Conservation (phyloP, 2,329 filamentous ascomycete genomes). For the Diaporthe velutina region DNA sequence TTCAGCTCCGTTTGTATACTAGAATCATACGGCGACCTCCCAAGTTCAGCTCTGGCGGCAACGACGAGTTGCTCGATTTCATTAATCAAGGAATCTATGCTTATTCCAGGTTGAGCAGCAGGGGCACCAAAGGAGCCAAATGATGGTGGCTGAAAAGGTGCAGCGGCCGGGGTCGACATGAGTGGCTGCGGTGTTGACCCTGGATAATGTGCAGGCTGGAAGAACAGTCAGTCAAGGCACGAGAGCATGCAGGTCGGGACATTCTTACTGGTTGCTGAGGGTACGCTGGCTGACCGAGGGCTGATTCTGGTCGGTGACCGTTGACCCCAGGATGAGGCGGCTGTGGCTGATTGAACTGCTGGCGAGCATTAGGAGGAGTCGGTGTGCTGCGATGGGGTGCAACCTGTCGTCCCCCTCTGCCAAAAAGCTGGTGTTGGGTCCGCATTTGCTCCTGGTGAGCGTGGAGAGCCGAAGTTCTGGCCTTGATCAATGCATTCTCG, state of each 20-base stretch:
- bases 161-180: slow-evolving; percentile 51
- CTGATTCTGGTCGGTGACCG: slow-evolving; percentile 43
- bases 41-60: slow-evolving; percentile 79
- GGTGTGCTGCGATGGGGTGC: slow-evolving; percentile 77
- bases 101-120: slow-evolving; percentile 60
- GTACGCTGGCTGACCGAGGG: slow-evolving; percentile 43
- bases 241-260: neutral
- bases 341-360: slow-evolving; percentile 49
- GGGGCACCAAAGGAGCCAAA: slow-evolving; percentile 55
- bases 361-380: slow-evolving; percentile 73
- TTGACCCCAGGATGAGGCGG: slow-evolving; percentile 53
- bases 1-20: slow-evolving; percentile 84
- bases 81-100: slow-evolving; percentile 81
- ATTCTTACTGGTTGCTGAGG: slow-evolving; percentile 41
- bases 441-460: slow-evolving; percentile 68
- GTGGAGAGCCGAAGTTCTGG: slow-evolving; percentile 72
- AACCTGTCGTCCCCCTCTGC: slow-evolving; percentile 60
- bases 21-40: slow-evolving; percentile 80
- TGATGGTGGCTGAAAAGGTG: slow-evolving; percentile 58
- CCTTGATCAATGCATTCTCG: slow-evolving; percentile 93
- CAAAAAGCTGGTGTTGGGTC: slow-evolving; percentile 67
- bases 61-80: slow-evolving; percentile 86
- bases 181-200: slow-evolving; percentile 51
- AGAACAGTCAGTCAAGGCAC: slow-evolving; percentile 38
- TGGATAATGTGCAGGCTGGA: slow-evolving; percentile 43